A percentile compares a stretch with the other conserved stretches of the same genome.
phyloP scores from a whole-genome alignment of 2,329 filamentous ascomycete genomes.

The Ophiocordyceps camponoti-leonardi region DNA sequence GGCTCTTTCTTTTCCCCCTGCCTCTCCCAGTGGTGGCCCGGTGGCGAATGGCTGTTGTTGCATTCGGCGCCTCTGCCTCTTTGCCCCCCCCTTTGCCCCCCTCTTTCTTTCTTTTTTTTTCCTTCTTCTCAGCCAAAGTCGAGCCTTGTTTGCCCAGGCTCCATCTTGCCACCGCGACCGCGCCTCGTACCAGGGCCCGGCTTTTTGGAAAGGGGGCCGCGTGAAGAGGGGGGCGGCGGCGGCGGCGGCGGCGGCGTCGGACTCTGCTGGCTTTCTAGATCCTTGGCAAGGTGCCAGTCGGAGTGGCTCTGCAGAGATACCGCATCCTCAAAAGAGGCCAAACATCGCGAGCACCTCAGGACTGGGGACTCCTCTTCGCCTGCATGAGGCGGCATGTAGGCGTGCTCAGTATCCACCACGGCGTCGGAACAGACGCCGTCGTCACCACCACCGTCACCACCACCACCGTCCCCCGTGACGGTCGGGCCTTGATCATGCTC shows the following conservation, averaged over 20 bases:
- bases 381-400: slow-evolving; percentile 14
- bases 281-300: slow-evolving; percentile 90
- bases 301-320: slow-evolving; percentile 57
- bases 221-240: slow-evolving; percentile 12
- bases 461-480: no score
- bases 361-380: not conserved
- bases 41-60: not conserved
- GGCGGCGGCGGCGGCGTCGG: no score
- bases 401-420: not conserved
- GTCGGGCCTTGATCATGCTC: slow-evolving; percentile 7
- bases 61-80: not conserved
- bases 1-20: not conserved
- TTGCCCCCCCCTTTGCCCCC: not conserved
- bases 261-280: slow-evolving; percentile 47
- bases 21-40: not conserved
- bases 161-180: slow-evolving; percentile 20
- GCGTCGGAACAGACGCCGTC: slow-evolving; percentile 3
- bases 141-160: slow-evolving; percentile 43
- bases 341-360: slow-evolving; percentile 44
- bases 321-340: slow-evolving; percentile 35
- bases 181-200: slow-evolving; percentile 23
- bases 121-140: slow-evolving; percentile 32
- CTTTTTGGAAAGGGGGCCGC: slow-evolving; percentile 12
- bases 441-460: no score
- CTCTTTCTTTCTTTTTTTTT: not conserved